phyloP scores from a whole-genome alignment of 2,329 filamentous ascomycete genomes.

The Fusarium neocosmosporiellum region DNA sequence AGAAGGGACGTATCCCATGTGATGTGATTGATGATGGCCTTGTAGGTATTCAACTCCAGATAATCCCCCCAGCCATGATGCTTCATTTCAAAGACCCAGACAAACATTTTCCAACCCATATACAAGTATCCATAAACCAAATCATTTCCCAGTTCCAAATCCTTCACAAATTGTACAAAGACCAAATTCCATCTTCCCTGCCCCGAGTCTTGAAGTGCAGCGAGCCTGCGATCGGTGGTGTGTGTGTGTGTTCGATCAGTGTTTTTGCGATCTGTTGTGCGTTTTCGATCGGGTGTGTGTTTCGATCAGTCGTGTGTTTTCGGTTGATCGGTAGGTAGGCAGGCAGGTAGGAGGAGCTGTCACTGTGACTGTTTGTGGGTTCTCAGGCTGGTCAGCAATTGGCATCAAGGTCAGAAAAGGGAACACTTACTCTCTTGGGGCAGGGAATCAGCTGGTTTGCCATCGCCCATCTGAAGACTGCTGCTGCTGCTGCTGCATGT shows the following conservation, averaged over 20 bases:
- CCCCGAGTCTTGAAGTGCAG: neutral
- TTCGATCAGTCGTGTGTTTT: neutral
- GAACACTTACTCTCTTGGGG: neutral
- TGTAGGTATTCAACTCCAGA: neutral
- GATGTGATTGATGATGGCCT: neutral
- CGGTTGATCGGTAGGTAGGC: neutral
- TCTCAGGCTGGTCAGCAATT: neutral
- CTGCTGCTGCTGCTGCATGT: neutral
- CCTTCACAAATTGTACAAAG: neutral
- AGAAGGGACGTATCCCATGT: neutral
- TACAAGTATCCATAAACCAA: neutral
- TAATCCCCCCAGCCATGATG: neutral
- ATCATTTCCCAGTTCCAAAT: neutral
- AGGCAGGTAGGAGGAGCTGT: neutral
- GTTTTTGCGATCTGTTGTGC: neutral
- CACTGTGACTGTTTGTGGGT: neutral
- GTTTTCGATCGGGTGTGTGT: too few relatives aligned
- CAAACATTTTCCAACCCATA: neutral
- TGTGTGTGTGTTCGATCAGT: neutral
- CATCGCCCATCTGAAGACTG: neutral
- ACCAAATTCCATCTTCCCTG: neutral
- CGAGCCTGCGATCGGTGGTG: neutral
- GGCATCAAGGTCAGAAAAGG: neutral
- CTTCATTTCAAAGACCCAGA: neutral
- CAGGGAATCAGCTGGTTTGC: neutral